These are phyloP conservation scores for Aspergillus calidoustus DNA, from an alignment of 2,329 filamentous ascomycete species.

Conservation along the genomic window DNA sequence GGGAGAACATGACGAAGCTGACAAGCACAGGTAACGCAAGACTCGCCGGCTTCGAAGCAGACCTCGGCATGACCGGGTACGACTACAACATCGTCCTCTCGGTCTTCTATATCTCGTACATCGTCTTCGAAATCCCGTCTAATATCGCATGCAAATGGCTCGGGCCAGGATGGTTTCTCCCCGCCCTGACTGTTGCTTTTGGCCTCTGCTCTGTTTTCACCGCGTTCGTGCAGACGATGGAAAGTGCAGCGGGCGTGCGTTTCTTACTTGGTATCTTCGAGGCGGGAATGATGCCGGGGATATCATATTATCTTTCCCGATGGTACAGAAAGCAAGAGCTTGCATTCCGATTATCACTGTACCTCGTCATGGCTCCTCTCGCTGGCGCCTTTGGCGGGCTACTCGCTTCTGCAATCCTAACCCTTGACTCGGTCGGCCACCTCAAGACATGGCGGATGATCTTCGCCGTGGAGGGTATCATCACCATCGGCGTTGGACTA, in stretches of 20 bases:
- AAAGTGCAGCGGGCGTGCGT: constrained; percentile 62
- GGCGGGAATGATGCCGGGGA: constrained; percentile 73
- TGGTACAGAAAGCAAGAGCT: constrained; percentile 73
- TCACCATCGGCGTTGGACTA: constrained; percentile 61
- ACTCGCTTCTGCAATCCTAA: constrained; percentile 66
- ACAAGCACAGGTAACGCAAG: no score
- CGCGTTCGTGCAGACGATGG: constrained; percentile 64
- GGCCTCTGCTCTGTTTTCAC: constrained; percentile 67
- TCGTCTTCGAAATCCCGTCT: no score
- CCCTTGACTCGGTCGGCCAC: constrained; percentile 60
- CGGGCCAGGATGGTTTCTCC: constrained; percentile 70
- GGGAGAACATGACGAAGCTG: no score
- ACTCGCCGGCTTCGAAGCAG: no score
- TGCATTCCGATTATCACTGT: constrained; percentile 68
- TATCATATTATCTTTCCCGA: constrained; percentile 72
- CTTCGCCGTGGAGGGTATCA: constrained; percentile 72
- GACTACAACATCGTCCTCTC: no score
- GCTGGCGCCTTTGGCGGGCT: constrained; percentile 74
- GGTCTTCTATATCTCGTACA: no score
- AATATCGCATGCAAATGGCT: no score
- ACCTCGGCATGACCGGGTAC: no score
- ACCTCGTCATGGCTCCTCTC: constrained; percentile 71
- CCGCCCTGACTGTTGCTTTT: constrained; percentile 64
- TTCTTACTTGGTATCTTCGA: constrained; percentile 72
- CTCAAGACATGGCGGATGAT: constrained; percentile 70